Conservation (phyloP, 2,329 filamentous ascomycete genomes). For the Herpotrichia juniperi region DNA sequence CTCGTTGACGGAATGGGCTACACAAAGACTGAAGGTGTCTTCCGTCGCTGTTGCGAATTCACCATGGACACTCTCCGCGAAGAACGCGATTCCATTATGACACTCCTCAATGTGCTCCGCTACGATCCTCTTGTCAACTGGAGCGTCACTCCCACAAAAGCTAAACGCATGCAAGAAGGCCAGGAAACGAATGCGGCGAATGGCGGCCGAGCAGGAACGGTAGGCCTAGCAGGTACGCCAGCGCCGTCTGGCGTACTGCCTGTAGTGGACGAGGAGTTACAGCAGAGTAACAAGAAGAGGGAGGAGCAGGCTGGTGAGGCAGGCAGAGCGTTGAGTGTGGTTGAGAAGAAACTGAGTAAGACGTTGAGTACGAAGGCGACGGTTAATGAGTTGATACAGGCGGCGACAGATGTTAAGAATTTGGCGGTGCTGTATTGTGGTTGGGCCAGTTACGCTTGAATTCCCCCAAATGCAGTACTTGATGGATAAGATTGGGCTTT, state of each 20-base stretch:
- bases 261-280: conserved; percentile 27
- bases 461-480: too few relatives aligned
- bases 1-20: conserved; percentile 97
- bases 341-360: conserved; percentile 95
- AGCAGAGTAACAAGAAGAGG: conserved; percentile 46
- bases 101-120: conserved; percentile 94
- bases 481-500: too few relatives aligned
- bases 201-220: conserved; percentile 36
- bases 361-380: conserved; percentile 92
- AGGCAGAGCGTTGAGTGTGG: conserved; percentile 87
- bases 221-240: conserved; percentile 35
- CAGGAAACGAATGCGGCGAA: conserved; percentile 58
- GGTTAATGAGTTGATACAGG: conserved; percentile 95
- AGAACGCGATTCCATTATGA: conserved; percentile 97
- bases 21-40: conserved; percentile 93
- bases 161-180: conserved; percentile 71
- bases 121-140: conserved; percentile 97
- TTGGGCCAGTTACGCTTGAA: conserved; percentile 46
- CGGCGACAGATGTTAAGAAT: conserved; percentile 91
- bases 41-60: conserved; percentile 97
- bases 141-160: conserved; percentile 77
- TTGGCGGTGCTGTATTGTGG: conserved; percentile 76
- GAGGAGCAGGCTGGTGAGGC: conserved; percentile 76
- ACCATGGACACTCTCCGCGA: conserved; percentile 93
- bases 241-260: conserved; percentile 7